Base-by-base conservation (phyloP, 805 yeast species). In the Nakazawaea ambrosiae region DNA sequence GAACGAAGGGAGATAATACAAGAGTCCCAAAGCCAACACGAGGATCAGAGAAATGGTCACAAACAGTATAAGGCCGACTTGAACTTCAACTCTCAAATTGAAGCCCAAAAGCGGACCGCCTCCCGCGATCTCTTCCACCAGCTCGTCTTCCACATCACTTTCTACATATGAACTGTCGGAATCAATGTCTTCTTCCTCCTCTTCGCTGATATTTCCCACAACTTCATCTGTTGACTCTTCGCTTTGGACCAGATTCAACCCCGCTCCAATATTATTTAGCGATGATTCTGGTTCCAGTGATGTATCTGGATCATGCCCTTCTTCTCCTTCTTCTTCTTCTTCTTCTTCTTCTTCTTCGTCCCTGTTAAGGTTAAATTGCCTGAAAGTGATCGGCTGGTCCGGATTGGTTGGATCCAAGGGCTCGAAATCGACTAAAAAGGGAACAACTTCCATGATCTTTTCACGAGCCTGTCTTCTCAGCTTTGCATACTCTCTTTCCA, bases 41-140 rank as follows among this genome's bases (percentile, higher is more conserved):
- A 31, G 20, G 6, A 31, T 19, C 4, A 9, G 27, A 12, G 20
- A 11, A 6, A 22, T 14, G 7, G 27, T 14, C n/a, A 20, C 28
- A 11, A 32, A 27, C 5, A 27, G 17, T 24, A 12, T 37, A 4
- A 32, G 3, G 10, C 33, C 36, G 3, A 27, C 40, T 16, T 27
- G 29, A 3, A 37, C 20, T n/a, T 37, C 36, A 14, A 37, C n/a
- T 6, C 24, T 28, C 22, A 37, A n/a, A 16, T 32, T 20, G 28
- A 48, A 32, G 11, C 53, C 56, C 11, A 53, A 36, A 19, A 3
- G 23, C 35, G 7, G 33, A 22, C 32, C 48, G 15, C 45, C 49
- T 22, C 30, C 42, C 5, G 36, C 49, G 11, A 28, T 28, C 16
- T 42, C 41, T 11, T 39, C 34, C 26, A 26, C 39, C 15, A 43